Conservation (phyloP, 1,284 basidiomycete species). For the Microbotryum scabiosae region DNA sequence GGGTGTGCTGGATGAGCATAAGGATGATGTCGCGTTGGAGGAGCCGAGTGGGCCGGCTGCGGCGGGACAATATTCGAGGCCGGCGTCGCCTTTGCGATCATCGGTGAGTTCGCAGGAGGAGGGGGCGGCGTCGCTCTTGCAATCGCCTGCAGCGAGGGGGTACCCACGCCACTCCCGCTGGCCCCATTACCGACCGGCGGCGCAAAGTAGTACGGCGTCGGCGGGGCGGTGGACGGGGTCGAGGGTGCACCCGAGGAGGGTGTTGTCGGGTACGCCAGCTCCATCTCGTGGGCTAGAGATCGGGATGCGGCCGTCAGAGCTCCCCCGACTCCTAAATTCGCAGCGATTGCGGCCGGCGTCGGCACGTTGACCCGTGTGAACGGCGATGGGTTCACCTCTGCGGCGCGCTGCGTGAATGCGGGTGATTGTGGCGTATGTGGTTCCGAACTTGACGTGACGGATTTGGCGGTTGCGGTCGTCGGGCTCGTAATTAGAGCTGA, state of each 20-base stretch:
- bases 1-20: constrained; percentile 25
- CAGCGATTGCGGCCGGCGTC: neutral
- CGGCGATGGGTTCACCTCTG: neutral
- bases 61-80: neutral
- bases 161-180: too few species aligned
- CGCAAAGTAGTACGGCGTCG: constrained; percentile 2
- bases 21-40: constrained; percentile 25
- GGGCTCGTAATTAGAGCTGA: neutral
- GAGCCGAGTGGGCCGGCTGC: neutral
- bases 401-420: neutral
- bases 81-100: too few species aligned
- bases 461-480: neutral
- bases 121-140: too few species aligned
- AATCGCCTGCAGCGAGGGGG: too few species aligned
- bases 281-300: neutral
- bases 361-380: neutral
- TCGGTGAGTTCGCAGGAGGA: too few species aligned
- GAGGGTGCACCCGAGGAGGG: neutral
- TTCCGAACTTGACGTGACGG: neutral
- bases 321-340: neutral
- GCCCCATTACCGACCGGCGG: neutral
- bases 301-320: neutral
- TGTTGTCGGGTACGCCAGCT: neutral
- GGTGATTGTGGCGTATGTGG: constrained; percentile 1
- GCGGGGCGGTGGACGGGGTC: neutral